Evolutionary conservation across 495 filamentous ascomycete genomes (phyloP), one percentile per base, ranked within the genome.

Genomic region (Trichoderma orchidacearum): DNA sequence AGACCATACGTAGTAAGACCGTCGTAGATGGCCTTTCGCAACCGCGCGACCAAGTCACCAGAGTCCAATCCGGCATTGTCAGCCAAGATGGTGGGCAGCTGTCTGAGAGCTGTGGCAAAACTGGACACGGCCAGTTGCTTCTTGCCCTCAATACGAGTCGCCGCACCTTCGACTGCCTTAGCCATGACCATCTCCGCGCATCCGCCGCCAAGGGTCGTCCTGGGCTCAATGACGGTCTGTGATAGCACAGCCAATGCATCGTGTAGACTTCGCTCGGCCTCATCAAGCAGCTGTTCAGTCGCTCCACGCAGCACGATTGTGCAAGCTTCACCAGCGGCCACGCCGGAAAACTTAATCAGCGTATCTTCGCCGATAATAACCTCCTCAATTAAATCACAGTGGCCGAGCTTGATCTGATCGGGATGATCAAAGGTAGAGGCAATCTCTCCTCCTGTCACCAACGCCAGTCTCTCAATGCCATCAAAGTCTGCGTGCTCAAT

Each of bases 401-500:
- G 85, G 13, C 93, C 93, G 29, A 98, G 84, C 76, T 96, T 94
- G 61, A 97, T 91, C 64, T 89, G 85, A 54, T 97, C 93, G 5
- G 93, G 93, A 72, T 98, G 90, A 69, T 98, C 93, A 65, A 98
- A 98, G 21, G 93, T 97, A 18, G 90, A 95, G 23, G 93, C 84
- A 62, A 98, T 98, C 74, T 98, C 93, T 59, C 90, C 93, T 36
- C 93, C 93, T 5, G 94, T 97, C 17, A 98, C 93, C 48, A 98
- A 77, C 12, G 93, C 92, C 59, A 98, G 72, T 30, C 93, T 82
- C 77, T 98, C 93, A 59, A 98, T 91, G 58, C 93, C 93, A 69
- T 98, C 93, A 62, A 98, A 98, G 70, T 98, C 93, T 59, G 93
- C 93, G 68, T 98, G 93, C 76, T 98, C 93, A 63, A 98, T 98